These are phyloP conservation scores for Neoarthrinium moseri DNA, from an alignment of 2,329 filamentous ascomycete genomes.

Conservation along the genomic window DNA sequence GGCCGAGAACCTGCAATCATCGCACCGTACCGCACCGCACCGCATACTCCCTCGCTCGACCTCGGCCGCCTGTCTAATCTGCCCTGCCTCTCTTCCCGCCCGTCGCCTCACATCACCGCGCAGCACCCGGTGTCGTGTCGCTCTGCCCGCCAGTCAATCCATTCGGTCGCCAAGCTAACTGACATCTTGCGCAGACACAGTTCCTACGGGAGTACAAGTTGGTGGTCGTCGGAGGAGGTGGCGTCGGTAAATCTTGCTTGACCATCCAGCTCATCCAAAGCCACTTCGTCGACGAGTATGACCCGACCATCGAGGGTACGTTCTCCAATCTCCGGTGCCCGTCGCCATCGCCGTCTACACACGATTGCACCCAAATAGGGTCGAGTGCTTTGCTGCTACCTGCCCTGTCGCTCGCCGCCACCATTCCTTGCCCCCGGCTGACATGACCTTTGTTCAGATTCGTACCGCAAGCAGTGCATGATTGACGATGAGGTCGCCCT, in stretches of 20 bases:
- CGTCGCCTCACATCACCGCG: not conserved
- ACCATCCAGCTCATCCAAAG: slow-evolving; percentile 95
- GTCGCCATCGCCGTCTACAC: not conserved
- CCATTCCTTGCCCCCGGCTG: slow-evolving; percentile 23
- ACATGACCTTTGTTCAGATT: slow-evolving; percentile 53
- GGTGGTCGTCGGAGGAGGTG: slow-evolving; percentile 96
- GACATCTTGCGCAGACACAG: slow-evolving; percentile 39
- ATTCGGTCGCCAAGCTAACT: too few species aligned
- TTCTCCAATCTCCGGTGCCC: slow-evolving; percentile 12
- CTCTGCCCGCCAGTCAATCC: too few species aligned
- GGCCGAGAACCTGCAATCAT: too few species aligned
- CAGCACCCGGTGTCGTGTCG: too few species aligned
- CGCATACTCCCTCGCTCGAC: not conserved
- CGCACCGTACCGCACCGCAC: too few species aligned
- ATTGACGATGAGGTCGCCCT: slow-evolving; percentile 98
- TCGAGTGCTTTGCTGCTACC: too few species aligned
- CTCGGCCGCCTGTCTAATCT: not conserved
- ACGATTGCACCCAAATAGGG: too few species aligned
- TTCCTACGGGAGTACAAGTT: slow-evolving; percentile 91
- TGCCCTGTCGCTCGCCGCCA: slow-evolving; percentile 98
- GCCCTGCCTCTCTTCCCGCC: not conserved
- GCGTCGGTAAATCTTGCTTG: slow-evolving; percentile 98
- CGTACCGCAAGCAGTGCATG: slow-evolving; percentile 99
- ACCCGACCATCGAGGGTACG: slow-evolving; percentile 97
- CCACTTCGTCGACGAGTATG: slow-evolving; percentile 99